Conservation (phyloP, 257 asterid species). For the Solanum lignicaule region DNA sequence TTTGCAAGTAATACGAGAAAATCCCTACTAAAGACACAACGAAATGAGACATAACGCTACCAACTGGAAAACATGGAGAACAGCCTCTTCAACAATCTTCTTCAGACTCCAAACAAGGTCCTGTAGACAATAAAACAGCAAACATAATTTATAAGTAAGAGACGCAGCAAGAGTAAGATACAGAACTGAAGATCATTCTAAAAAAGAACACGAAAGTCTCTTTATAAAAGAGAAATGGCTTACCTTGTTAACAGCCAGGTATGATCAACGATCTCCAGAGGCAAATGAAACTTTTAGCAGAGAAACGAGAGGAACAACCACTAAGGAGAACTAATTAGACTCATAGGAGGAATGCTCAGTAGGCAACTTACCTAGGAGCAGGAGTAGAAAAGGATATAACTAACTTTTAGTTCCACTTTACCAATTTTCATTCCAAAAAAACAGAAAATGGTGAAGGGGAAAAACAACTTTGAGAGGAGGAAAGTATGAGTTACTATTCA, state of each 20-base stretch:
- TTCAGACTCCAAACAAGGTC: not conserved
- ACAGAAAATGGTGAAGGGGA: slow-evolving; percentile 46
- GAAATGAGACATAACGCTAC: not conserved
- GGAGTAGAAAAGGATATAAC: slow-evolving; percentile 19
- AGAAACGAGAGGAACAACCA: not conserved
- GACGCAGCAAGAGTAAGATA: not conserved
- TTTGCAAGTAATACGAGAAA: not conserved
- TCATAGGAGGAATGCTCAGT: slow-evolving; percentile 14
- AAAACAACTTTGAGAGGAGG: slow-evolving; percentile 15
- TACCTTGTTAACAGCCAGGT: slow-evolving; percentile 33
- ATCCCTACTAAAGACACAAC: not conserved
- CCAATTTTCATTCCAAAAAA: slow-evolving; percentile 61
- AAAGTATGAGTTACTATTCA: slow-evolving; percentile 22
- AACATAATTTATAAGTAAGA: not conserved
- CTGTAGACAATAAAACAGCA: not conserved
- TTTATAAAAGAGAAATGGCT: not conserved
- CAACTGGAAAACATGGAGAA: not conserved
- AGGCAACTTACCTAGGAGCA: not conserved
- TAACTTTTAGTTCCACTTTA: slow-evolving; percentile 28
- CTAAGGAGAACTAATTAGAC: slow-evolving; percentile 3
- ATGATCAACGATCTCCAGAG: slow-evolving; percentile 40
- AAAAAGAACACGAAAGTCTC: not conserved
- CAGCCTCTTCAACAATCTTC: not conserved
- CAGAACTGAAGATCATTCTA: not conserved
- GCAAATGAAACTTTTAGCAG: slow-evolving; percentile 11